Evolutionary conservation across 106 monocot species (phyloP).

Genomic region (Dendrobium officinale): DNA sequence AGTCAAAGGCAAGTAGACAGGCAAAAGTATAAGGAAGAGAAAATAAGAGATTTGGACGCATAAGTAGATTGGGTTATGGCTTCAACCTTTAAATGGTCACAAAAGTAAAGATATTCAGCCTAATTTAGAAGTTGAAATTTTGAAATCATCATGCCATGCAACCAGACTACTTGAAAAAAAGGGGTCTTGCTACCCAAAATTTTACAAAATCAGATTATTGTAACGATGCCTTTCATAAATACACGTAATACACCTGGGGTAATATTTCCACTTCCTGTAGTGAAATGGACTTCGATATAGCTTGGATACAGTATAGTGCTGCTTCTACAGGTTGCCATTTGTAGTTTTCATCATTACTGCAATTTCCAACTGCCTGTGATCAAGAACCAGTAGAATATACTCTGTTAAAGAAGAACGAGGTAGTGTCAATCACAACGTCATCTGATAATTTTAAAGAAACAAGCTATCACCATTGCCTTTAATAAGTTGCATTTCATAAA

Average conservation of each 20-base stretch:
- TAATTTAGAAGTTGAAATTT: background rate
- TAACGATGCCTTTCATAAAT: background rate
- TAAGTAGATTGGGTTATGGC: background rate
- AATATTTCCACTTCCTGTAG: conserved; percentile 64
- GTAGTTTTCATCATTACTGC: conserved; percentile 24
- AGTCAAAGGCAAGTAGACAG: background rate
- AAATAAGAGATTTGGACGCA: background rate
- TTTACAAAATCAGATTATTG: background rate
- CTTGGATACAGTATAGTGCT: conserved; percentile 78
- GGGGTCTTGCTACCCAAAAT: background rate
- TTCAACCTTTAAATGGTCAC: background rate
- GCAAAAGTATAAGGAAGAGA: background rate
- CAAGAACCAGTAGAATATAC: conserved; percentile 14
- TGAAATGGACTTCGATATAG: conserved; percentile 76
- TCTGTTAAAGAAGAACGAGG: conserved; percentile 5
- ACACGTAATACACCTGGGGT: conserved; percentile 59
- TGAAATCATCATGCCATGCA: background rate
- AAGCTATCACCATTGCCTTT: background rate
- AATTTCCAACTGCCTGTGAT: conserved; percentile 56
- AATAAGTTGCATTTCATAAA: background rate
- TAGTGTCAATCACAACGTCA: background rate
- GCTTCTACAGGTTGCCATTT: conserved; percentile 90
- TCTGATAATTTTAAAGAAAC: background rate
- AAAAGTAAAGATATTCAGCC: background rate
- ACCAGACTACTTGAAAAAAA: background rate